Base-by-base conservation (phyloP, 2,329 filamentous ascomycete genomes). In the Penicillium sp. region DNA sequence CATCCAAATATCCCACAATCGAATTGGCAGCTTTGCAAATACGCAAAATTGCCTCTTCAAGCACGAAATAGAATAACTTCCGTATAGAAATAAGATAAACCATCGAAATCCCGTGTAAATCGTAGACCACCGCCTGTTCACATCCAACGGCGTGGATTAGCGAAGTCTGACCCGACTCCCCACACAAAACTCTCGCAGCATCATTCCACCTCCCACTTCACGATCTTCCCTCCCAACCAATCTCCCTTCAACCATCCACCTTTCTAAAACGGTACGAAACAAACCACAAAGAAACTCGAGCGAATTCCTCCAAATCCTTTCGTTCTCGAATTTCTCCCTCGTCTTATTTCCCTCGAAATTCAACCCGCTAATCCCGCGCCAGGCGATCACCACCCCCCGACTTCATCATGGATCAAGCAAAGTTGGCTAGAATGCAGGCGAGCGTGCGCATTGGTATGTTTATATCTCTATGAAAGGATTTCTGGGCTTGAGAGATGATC, bases 361-460 rank as follows among this genome's bases (percentile, higher is more conserved):
- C n/a, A n/a, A 25, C 50, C 55, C 48, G 54, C 56, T 54, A 61
- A 61, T 43, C 19, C 34, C 40, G 28, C 40, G 46, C 45, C 38
- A 55, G 49, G 45, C 52, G 46, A 58, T 48, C 47, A 43, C 55
- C 49, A n/a, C 56, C 55, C 49, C 56, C 56, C 46, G 48, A 67
- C 63, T 67, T 71, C 70, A 78, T 65, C 64, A 83, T 84, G 81
- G 81, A 84, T 79, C 75, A 79, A 67, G 80, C 80, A 72, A 84
- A 84, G 78, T 73, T 84, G 68, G 80, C 80, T 70, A 80, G 74
- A 71, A 80, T 84, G 79, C 81, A 84, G 74, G 76, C 78, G 74
- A 80, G 79, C 65, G 80, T 81, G 70, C 80, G 81, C 72, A 88
- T 85, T 76, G 86, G 86, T 88, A 82, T 66, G 85, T 82, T 50